A percentile compares a stretch with the other conserved stretches of the same genome.
Evolutionary conservation across 306 rosid genomes (phyloP).

Genomic region (Erythrophleum fordii): DNA sequence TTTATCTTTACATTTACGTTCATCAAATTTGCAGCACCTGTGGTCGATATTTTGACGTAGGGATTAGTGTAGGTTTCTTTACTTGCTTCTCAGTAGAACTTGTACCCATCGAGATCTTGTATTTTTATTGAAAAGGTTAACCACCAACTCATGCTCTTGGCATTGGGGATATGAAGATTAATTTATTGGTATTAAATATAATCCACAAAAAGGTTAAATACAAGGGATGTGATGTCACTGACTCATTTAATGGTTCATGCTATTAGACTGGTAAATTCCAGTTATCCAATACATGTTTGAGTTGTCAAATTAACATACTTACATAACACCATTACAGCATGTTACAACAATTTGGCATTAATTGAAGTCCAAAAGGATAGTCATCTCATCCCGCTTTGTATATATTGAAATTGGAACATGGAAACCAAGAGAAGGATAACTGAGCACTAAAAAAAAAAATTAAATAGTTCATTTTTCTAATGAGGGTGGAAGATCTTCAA

Average conservation of each 20-base stretch:
- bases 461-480: constrained; percentile 26
- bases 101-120: too few species aligned
- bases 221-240: background rate
- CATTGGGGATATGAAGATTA: too few species aligned
- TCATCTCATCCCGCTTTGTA: too few species aligned
- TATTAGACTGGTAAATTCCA: constrained; percentile 15
- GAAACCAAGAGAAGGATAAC: background rate
- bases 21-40: too few species aligned
- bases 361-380: background rate
- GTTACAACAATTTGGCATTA: background rate
- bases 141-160: too few species aligned
- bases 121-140: background rate
- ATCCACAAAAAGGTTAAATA: background rate
- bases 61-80: too few species aligned
- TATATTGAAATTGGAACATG: background rate
- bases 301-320: background rate
- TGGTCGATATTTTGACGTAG: too few species aligned
- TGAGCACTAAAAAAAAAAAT: background rate
- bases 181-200: too few species aligned
- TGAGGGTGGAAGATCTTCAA: constrained; percentile 51
- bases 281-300: constrained; percentile 19
- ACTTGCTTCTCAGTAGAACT: too few species aligned
- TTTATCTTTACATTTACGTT: too few species aligned
- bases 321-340: background rate
- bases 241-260: background rate